Evolutionary conservation across 768 basidiomycete species (phyloP).

Genomic region (Polyporus arcularius): DNA sequence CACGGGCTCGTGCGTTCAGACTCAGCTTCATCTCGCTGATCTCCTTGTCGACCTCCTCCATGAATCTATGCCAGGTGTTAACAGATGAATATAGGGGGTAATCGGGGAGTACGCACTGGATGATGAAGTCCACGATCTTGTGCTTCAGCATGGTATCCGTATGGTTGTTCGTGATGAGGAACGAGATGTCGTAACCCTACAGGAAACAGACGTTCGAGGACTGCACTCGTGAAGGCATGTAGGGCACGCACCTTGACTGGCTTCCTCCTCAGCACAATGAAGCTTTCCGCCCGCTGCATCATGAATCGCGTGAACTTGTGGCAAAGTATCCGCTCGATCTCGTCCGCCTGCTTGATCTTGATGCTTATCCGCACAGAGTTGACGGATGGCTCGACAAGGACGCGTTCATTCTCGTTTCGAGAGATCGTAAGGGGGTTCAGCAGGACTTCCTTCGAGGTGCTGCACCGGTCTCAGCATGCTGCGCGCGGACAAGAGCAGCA

Average conservation of each 20-base stretch:
- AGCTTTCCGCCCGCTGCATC: slow-evolving; percentile 98
- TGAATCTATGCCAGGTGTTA: slow-evolving; percentile 59
- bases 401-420: slow-evolving; percentile 95
- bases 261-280: slow-evolving; percentile 93
- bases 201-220: too few species aligned
- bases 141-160: slow-evolving; percentile 99
- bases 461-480: slow-evolving; percentile 32
- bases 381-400: slow-evolving; percentile 95
- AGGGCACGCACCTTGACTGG: slow-evolving; percentile 72
- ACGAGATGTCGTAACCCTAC: slow-evolving; percentile 98
- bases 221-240: background rate
- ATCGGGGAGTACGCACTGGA: slow-evolving; percentile 60
- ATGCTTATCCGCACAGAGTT: slow-evolving; percentile 97
- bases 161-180: slow-evolving; percentile 96
- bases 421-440: slow-evolving; percentile 94
- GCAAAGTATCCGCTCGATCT: slow-evolving; percentile 95
- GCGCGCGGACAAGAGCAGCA: background rate
- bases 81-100: too few species aligned
- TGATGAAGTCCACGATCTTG: slow-evolving; percentile 99
- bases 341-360: slow-evolving; percentile 99
- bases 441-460: slow-evolving; percentile 91
- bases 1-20: slow-evolving; percentile 93
- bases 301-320: slow-evolving; percentile 99
- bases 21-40: slow-evolving; percentile 99
- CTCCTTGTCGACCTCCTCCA: slow-evolving; percentile 99